A percentile compares a stretch with the other conserved stretches of the same genome.
These are phyloP conservation scores for Mycena galericulata DNA, from an alignment of 768 basidiomycete genomes.

Conservation along the genomic window DNA sequence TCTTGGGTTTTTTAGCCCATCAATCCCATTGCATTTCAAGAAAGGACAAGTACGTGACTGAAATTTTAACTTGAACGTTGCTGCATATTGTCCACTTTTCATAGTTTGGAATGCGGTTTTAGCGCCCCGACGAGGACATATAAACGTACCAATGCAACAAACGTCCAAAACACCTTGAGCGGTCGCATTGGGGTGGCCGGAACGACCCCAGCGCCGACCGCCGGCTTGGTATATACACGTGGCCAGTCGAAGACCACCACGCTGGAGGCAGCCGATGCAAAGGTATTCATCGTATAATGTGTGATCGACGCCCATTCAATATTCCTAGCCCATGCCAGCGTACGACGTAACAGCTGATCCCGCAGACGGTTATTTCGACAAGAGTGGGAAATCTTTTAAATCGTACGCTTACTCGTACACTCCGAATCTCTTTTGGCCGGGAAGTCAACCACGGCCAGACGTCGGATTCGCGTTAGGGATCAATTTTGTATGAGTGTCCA, in stretches of 20 bases:
- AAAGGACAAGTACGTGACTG: not conserved
- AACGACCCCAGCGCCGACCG: not conserved
- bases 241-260: not conserved
- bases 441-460: not conserved
- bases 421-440: not conserved
- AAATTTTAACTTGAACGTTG: not conserved
- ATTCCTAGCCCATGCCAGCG: not conserved
- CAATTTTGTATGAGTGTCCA: no score
- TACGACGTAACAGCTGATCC: not conserved
- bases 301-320: no score
- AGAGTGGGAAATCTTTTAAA: not conserved
- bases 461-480: slow-evolving; percentile 2
- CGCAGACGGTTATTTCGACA: not conserved
- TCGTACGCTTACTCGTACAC: slow-evolving; percentile 2
- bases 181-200: not conserved
- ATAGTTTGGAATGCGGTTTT: slow-evolving; percentile 4
- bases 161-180: not conserved
- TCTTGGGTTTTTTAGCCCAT: not conserved
- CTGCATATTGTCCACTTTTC: not conserved
- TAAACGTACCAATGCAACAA: not conserved
- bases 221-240: not conserved
- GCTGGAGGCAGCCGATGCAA: not conserved
- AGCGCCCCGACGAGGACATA: not conserved
- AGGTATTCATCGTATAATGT: not conserved
- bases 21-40: not conserved